Evolutionary conservation across 2,329 filamentous ascomycete species (phyloP).

Genomic region (Trichocomaceae sp.): DNA sequence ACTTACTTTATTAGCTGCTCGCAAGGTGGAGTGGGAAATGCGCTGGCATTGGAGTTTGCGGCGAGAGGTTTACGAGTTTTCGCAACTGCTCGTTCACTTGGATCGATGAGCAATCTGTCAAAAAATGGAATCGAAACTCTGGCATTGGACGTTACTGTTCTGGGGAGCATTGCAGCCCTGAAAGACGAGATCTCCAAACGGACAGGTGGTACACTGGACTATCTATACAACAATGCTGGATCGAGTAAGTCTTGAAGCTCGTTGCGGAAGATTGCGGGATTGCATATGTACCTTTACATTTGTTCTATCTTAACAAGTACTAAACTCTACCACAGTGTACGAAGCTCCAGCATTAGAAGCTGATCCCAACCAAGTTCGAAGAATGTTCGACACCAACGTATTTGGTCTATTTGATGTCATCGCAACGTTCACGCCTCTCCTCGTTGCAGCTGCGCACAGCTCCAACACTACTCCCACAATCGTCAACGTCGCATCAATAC

Average conservation of each 20-base stretch:
- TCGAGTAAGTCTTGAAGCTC: constrained; percentile 1
- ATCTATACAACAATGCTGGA: constrained; percentile 8
- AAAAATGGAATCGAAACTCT: constrained; percentile 6
- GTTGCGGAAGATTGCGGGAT: neutral
- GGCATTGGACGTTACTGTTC: neutral
- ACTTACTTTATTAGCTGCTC: constrained; percentile 6
- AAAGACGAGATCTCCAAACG: constrained; percentile 4
- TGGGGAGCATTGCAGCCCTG: constrained; percentile 1
- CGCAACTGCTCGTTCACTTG: constrained; percentile 3
- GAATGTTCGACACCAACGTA: constrained; percentile 7
- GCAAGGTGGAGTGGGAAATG: constrained; percentile 5
- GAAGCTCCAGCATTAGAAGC: constrained; percentile 8
- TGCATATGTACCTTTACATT: neutral
- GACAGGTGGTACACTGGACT: constrained; percentile 1
- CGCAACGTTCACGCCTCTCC: constrained; percentile 2
- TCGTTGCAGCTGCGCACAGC: neutral
- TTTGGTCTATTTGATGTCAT: constrained; percentile 8
- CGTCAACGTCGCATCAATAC: constrained; percentile 5
- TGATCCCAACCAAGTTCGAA: neutral
- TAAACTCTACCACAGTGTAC: constrained; percentile 3
- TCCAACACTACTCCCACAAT: constrained; percentile 1
- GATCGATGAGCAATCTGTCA: constrained; percentile 5
- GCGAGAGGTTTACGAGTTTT: constrained; percentile 4
- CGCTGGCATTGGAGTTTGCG: constrained; percentile 6
- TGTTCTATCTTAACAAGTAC: neutral